Evolutionary conservation across 768 basidiomycete species (phyloP), one percentile per base, ranked within the genome.

Genomic region (Tricholoma hemisulphureum): DNA sequence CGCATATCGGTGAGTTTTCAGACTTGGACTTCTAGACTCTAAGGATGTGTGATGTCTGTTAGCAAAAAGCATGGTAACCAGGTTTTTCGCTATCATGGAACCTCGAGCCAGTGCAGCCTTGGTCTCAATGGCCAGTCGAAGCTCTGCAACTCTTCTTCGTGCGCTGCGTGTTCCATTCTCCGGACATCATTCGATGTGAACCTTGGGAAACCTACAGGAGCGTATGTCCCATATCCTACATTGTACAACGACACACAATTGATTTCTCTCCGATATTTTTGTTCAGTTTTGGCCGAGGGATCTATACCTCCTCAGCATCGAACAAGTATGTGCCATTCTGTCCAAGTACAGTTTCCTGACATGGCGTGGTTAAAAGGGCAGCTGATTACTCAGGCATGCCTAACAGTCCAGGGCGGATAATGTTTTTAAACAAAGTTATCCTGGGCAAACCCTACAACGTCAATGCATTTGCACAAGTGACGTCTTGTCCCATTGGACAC

Each of bases 101-200:
- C 61, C 10, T 16, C 41, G 8, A 66, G 67, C 32, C 55, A 64
- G 21, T 72, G 71, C 51, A 51, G 58, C 9, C 56, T 69, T 28
- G 71, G 69, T 4, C 62, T 65, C 48, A 53, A 66, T 23, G 71
- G 67, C 8, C 58, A 60, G 23, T 56, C 60, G 32, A 50, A 59
- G 10, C 63, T 64, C 1, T 72, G 71, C 32, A 39, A 45, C 26
- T 59, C 61, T 3, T 56, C 31, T 13, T 55, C 50, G n/a, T 72
- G 71, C 52, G 34, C 55, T 13, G 35, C 67, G 20, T 72, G 71
- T 57, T 58, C 55, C 46, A 46, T 70, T 48, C 50, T 58, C 34
- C 45, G 35, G 35, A 53, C 50, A 18, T 58, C 57, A 7, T 58
- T 58, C 35, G 7, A 58, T 39, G 57, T 58, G 34, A 58, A 16